A percentile compares a stretch with the other conserved stretches of the same genome.
phyloP scores from a whole-genome alignment of 1,284 basidiomycete species.

The Moniliella sp. region DNA sequence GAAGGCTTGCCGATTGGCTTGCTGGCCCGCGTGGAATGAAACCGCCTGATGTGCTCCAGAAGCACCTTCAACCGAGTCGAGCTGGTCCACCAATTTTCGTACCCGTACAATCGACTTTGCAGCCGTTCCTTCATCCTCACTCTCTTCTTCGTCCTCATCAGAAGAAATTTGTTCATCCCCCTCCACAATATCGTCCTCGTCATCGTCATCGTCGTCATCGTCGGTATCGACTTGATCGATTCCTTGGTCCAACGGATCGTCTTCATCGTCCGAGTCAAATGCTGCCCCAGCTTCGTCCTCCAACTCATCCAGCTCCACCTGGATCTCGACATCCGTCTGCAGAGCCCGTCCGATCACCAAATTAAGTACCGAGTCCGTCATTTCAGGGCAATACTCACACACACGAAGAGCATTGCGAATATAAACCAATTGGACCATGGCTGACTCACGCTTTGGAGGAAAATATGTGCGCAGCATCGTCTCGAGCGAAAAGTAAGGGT shows the following conservation, averaged over 20 bases:
- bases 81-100: constrained; percentile 70
- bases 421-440: constrained; percentile 63
- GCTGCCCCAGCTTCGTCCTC: constrained; percentile 46
- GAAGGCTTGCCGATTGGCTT: too few species aligned
- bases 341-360: constrained; percentile 79
- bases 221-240: constrained; percentile 47
- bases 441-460: constrained; percentile 74
- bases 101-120: constrained; percentile 43
- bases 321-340: constrained; percentile 91
- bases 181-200: constrained; percentile 28
- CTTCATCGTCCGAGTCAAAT: constrained; percentile 12
- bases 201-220: constrained; percentile 34
- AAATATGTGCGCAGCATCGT: constrained; percentile 64
- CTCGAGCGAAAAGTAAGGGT: constrained; percentile 40
- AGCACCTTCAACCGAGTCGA: too few species aligned
- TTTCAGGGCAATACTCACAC: constrained; percentile 68
- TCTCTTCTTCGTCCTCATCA: too few species aligned
- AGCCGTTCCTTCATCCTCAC: too few species aligned
- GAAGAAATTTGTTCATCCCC: too few species aligned
- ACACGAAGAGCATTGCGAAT: constrained; percentile 70
- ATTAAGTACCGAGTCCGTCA: constrained; percentile 61
- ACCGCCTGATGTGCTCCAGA: too few species aligned
- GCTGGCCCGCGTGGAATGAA: too few species aligned
- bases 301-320: constrained; percentile 76
- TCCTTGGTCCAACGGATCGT: constrained; percentile 52